These are phyloP conservation scores for Talaromyces funiculosus DNA, from an alignment of 2,329 filamentous ascomycete species.

Conservation along the genomic window DNA sequence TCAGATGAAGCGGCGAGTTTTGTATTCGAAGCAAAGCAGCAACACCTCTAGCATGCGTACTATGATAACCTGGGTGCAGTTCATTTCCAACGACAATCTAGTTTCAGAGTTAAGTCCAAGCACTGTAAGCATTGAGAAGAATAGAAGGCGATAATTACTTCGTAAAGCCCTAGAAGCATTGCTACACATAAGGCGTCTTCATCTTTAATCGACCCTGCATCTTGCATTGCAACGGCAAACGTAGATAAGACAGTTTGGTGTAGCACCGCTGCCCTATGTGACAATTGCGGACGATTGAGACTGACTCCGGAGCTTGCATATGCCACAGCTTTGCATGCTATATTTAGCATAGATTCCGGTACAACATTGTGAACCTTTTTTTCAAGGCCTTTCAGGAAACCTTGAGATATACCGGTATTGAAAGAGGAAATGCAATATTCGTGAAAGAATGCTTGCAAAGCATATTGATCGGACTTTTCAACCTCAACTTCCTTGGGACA, in stretches of 20 bases:
- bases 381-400: conserved; percentile 3
- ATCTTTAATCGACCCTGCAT: background rate
- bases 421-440: background rate
- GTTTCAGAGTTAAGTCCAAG: background rate
- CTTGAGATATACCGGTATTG: background rate
- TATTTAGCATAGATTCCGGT: background rate
- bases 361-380: background rate
- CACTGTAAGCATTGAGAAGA: background rate
- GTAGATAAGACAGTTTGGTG: background rate
- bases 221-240: background rate
- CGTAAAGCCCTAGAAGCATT: conserved; percentile 10
- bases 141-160: background rate
- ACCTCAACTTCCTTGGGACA: conserved; percentile 2
- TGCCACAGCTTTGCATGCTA: background rate
- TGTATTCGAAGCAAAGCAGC: conserved; percentile 3
- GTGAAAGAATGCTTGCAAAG: conserved; percentile 5
- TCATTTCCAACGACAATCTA: conserved; percentile 2
- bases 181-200: conserved; percentile 2
- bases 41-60: conserved; percentile 1
- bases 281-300: background rate
- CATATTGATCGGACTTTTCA: background rate
- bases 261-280: background rate
- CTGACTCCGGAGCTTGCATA: background rate
- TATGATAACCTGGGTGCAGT: background rate
- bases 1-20: background rate